phyloP scores from a whole-genome alignment of 2,329 filamentous ascomycete species.

The Botrytis sinoallii region DNA sequence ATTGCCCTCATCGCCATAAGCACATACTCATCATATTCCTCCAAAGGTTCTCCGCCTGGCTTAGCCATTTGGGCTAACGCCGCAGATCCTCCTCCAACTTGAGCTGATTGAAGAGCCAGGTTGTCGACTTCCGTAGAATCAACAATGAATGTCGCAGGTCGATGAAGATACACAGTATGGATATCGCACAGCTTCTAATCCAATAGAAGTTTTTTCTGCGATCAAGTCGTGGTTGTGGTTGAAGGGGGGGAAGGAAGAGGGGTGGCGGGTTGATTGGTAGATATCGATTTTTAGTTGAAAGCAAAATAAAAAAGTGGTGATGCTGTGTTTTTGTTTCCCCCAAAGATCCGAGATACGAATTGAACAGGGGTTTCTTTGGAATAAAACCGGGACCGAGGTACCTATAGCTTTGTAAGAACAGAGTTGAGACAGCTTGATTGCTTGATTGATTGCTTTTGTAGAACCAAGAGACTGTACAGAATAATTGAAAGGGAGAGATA shows the following conservation, averaged over 20 bases:
- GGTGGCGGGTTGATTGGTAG: conserved; percentile 9
- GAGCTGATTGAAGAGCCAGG: conserved; percentile 59
- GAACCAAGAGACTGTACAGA: not conserved
- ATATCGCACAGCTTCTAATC: not conserved
- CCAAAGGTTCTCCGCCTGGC: conserved; percentile 60
- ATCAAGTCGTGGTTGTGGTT: not conserved
- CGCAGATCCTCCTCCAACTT: conserved; percentile 61
- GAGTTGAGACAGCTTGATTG: not conserved
- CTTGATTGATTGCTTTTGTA: not conserved
- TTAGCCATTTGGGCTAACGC: conserved; percentile 69
- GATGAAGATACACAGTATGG: not conserved
- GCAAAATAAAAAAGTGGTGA: conserved; percentile 14
- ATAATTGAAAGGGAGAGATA: not conserved
- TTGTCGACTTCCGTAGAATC: conserved; percentile 44
- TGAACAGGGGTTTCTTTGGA: not conserved
- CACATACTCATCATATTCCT: conserved; percentile 63
- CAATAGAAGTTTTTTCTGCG: not conserved
- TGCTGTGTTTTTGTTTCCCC: conserved; percentile 1
- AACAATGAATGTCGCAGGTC: conserved; percentile 1
- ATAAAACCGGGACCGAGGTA: not conserved
- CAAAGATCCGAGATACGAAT: not conserved
- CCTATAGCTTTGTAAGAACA: not conserved
- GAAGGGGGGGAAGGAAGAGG: not conserved
- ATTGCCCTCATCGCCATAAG: conserved; percentile 15
- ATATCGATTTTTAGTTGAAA: conserved; percentile 1